A percentile compares a stretch with the other conserved stretches of the same genome.
Evolutionary conservation across 2,329 filamentous ascomycete genomes (phyloP).

Genomic region (Zymoseptoria crescenta): DNA sequence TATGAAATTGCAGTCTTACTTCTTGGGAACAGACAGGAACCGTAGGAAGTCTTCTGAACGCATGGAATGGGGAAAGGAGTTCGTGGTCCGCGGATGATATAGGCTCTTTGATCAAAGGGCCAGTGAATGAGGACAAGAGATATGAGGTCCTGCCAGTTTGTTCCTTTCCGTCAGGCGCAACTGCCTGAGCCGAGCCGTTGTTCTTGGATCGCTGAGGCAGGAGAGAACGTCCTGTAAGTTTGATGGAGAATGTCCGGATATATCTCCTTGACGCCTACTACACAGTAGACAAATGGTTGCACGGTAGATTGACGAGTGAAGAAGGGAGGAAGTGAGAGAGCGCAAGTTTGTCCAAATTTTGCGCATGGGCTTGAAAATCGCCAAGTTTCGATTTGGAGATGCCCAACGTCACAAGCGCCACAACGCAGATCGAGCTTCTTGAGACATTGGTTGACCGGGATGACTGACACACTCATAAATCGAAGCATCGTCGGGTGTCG

Average conservation of each 20-base stretch:
- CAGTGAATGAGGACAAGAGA: not conserved
- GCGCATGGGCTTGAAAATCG: not conserved
- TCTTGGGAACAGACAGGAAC: constrained; percentile 89
- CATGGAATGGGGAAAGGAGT: constrained; percentile 54
- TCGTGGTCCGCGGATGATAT: not conserved
- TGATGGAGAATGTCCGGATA: not conserved
- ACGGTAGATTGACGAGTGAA: not conserved
- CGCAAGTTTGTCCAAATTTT: not conserved
- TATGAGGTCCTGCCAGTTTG: constrained; percentile 1
- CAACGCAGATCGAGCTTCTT: constrained; percentile 1
- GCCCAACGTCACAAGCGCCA: not conserved
- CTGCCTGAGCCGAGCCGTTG: not conserved
- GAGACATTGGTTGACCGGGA: not conserved
- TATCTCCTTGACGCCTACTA: not conserved
- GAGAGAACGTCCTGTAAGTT: not conserved
- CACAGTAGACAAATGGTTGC: not conserved
- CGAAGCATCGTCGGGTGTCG: not conserved
- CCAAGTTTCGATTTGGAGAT: not conserved
- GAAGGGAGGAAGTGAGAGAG: not conserved
- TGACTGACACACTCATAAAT: not conserved
- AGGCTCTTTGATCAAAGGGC: constrained; percentile 10
- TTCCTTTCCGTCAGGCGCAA: not conserved
- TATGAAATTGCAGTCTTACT: constrained; percentile 50
- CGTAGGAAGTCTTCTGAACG: constrained; percentile 82
- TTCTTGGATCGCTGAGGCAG: not conserved